These are phyloP conservation scores for Chrysanthemum seticuspe DNA, from an alignment of 129 eudicot species.

Conservation along the genomic window DNA sequence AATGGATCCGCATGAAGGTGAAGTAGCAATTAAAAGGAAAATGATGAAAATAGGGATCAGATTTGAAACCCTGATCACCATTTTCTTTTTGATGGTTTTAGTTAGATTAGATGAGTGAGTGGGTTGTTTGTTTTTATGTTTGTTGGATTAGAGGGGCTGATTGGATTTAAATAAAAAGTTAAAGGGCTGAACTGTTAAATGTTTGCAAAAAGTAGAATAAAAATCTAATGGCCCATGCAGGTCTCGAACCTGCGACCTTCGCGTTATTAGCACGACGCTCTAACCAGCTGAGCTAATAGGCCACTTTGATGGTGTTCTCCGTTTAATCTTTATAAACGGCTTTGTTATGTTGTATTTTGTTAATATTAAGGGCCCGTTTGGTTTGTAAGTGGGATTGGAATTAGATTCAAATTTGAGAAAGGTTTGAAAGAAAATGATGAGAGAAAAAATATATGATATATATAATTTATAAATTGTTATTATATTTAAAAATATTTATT, in stretches of 20 bases:
- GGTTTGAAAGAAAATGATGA: too few relatives aligned
- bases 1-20: conserved; percentile 3
- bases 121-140: background rate
- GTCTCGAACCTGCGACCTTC: conserved; percentile 99
- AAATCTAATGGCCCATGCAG: conserved; percentile 70
- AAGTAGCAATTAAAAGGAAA: conserved; percentile 14
- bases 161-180: background rate
- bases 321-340: too few relatives aligned
- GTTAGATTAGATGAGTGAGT: background rate
- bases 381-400: too few relatives aligned
- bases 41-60: conserved; percentile 19
- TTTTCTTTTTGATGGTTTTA: conserved; percentile 14
- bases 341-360: too few relatives aligned
- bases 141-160: conserved; percentile 13
- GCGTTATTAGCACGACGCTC: conserved; percentile 99
- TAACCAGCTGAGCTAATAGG: conserved; percentile 96
- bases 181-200: conserved; percentile 5
- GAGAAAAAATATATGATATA: too few relatives aligned
- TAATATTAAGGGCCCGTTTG: too few relatives aligned
- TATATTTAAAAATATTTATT: too few relatives aligned
- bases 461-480: too few relatives aligned
- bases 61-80: conserved; percentile 12
- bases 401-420: too few relatives aligned
- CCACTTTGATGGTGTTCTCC: background rate
- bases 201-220: too few relatives aligned